Evolutionary conservation across 106 monocot species (phyloP), one percentile per base, ranked within the genome.

Genomic region (Allium cepa): DNA sequence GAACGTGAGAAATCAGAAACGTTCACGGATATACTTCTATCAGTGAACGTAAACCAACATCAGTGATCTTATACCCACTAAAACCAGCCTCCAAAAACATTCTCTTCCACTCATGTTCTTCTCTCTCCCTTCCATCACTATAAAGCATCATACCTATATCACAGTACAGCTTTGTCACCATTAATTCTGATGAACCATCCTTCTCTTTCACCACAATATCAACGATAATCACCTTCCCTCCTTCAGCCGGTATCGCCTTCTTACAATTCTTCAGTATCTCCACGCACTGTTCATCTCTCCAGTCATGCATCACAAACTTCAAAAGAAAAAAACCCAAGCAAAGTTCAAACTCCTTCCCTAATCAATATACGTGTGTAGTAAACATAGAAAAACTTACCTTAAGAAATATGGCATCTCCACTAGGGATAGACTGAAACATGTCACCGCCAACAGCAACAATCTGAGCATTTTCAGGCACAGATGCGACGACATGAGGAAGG

Each of bases 351-450:
- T 36, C 36, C 36, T 36, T 36, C 36, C 36, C 36, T 36, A 5
- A 36, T 36, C 36, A 36, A 3, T 36, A 36, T 36, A 36, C 36
- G 5, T 36, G 5, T 1, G 36, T 36, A 36, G 4, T 36, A 36
- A 36, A 36, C 5, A 5, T 12, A 55, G 7, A 15, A 1, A 11
- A 55, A 55, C n/a, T 70, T 27, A 81, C 81, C 68, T 77, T 81
- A 46, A 81, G 57, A 3, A 81, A 51, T 0, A 65, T 59, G 0
- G 76, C 77, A 17, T 77, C 63, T 8, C 69, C 77, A 1, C 13
- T 63, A 0, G 81, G 81, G 18, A 81, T 15, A 3, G 28, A 49
- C 11, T 52, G 56, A 59, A 81, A 81, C 72, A 77, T 73, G 18
- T 81, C 73, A 8, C 81, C 81, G 5, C 12, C 66, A 8, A 77